Percentiles rank a stretch among this genome's conserved stretches.
phyloP scores from a whole-genome alignment of 441 rosid genomes.

The Eutrema salsugineum region DNA sequence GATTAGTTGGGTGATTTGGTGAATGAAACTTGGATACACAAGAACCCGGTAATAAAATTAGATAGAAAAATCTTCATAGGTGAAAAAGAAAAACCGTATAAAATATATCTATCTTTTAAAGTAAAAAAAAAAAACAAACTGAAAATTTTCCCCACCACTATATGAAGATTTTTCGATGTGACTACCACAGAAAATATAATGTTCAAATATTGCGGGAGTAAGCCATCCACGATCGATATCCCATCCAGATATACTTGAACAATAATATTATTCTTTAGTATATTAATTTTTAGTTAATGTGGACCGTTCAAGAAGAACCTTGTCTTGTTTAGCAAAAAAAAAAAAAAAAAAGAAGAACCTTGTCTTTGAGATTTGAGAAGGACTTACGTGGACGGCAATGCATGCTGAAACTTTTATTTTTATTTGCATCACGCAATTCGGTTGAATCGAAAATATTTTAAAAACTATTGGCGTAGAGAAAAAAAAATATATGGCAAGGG shows the following conservation, averaged over 20 bases:
- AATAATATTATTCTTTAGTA: not conserved
- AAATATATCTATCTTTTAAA: not conserved
- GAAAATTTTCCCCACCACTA: not conserved
- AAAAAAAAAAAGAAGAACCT: constrained; percentile 23
- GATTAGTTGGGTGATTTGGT: too few relatives aligned
- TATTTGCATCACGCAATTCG: constrained; percentile 5
- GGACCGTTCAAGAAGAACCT: constrained; percentile 22
- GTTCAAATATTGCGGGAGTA: constrained; percentile 5
- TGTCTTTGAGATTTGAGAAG: constrained; percentile 21
- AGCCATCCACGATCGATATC: constrained; percentile 5
- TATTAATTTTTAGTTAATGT: not conserved
- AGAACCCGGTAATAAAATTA: too few relatives aligned
- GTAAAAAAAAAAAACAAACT: not conserved
- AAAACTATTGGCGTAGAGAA: constrained; percentile 10
- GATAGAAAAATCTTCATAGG: not conserved
- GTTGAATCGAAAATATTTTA: not conserved
- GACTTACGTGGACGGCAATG: constrained; percentile 34
- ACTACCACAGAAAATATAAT: constrained; percentile 6
- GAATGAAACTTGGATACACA: too few relatives aligned
- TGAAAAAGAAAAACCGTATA: not conserved
- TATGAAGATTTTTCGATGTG: constrained; percentile 10
- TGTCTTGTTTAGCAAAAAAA: too few relatives aligned
- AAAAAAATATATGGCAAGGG: not conserved
- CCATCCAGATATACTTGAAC: constrained; percentile 3
- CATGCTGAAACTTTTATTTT: constrained; percentile 17